A percentile compares a stretch with the other conserved stretches of the same genome.
Evolutionary conservation across 2,329 filamentous ascomycete genomes (phyloP).

Genomic region (Alternaria ethzedia): DNA sequence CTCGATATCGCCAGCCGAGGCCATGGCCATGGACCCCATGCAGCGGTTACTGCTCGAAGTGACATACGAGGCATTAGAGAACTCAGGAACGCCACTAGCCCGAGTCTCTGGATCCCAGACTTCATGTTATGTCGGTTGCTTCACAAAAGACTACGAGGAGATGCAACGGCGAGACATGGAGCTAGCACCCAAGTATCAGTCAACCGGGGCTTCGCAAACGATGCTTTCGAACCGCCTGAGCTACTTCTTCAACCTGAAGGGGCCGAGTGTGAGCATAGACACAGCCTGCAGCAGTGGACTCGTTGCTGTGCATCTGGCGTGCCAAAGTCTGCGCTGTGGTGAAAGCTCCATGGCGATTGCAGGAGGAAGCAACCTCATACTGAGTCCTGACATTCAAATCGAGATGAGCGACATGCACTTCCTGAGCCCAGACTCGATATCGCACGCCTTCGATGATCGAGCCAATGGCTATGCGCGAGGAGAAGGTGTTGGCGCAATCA

Average conservation of each 20-base stretch:
- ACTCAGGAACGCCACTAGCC: conserved; percentile 16
- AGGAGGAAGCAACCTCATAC: conserved; percentile 26
- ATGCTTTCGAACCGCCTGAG: conserved; percentile 22
- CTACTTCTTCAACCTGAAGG: conserved; percentile 30
- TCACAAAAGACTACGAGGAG: conserved; percentile 25
- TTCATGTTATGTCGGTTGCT: conserved; percentile 25
- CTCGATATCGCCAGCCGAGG: conserved; percentile 24
- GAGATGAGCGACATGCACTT: conserved; percentile 24
- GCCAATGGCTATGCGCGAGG: conserved; percentile 70
- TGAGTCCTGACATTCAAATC: conserved; percentile 19
- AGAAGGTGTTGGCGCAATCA: conserved; percentile 58
- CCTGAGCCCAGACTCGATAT: conserved; percentile 39
- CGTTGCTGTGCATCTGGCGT: conserved; percentile 27
- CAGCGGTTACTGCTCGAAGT: conserved; percentile 33
- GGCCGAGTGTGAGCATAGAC: conserved; percentile 27
- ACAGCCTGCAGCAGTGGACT: conserved; percentile 31
- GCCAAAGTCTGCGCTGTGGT: conserved; percentile 32
- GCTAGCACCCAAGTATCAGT: conserved; percentile 19
- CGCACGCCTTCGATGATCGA: conserved; percentile 53
- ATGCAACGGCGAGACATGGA: conserved; percentile 22
- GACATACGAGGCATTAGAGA: conserved; percentile 32
- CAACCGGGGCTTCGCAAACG: conserved; percentile 13
- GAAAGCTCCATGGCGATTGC: conserved; percentile 29
- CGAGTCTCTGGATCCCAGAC: conserved; percentile 24
- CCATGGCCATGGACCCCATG: conserved; percentile 33